A percentile compares a stretch with the other conserved stretches of the same genome.
These are phyloP conservation scores for Stropharia rugosoannulata DNA, from an alignment of 768 basidiomycete species.

Conservation along the genomic window DNA sequence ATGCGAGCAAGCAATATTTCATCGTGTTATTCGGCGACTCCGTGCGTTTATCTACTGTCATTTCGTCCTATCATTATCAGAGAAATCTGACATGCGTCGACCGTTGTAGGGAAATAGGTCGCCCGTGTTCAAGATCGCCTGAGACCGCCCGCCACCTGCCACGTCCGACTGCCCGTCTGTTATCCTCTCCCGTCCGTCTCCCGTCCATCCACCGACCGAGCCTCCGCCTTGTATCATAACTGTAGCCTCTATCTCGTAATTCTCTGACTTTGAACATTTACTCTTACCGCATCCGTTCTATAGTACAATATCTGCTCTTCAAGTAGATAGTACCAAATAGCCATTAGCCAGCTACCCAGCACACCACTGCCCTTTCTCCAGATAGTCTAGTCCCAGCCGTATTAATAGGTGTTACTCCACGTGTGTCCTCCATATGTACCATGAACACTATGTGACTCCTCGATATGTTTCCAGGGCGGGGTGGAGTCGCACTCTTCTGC, in stretches of 20 bases:
- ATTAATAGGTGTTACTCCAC: background rate
- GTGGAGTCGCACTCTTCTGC: too few species aligned
- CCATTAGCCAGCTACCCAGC: background rate
- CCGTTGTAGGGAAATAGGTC: conserved; percentile 27
- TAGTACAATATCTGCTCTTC: too few species aligned
- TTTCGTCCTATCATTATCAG: conserved; percentile 2
- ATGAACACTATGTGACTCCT: too few species aligned
- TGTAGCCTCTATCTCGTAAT: background rate
- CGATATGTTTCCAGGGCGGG: too few species aligned
- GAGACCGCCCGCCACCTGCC: background rate
- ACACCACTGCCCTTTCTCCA: conserved; percentile 3
- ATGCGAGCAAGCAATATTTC: conserved; percentile 39
- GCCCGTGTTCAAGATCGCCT: conserved; percentile 27
- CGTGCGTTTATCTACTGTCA: conserved; percentile 29
- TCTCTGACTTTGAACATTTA: background rate
- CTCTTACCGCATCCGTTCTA: too few species aligned
- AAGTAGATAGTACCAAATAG: too few species aligned
- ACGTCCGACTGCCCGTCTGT: too few species aligned
- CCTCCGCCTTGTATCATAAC: background rate
- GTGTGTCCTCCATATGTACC: too few species aligned
- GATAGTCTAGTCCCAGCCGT: background rate
- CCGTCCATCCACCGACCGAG: background rate
- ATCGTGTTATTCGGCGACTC: conserved; percentile 51
- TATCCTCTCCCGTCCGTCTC: background rate
- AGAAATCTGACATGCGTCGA: background rate